phyloP scores from a whole-genome alignment of 495 filamentous ascomycete genomes.

The Penicillium herquei region DNA sequence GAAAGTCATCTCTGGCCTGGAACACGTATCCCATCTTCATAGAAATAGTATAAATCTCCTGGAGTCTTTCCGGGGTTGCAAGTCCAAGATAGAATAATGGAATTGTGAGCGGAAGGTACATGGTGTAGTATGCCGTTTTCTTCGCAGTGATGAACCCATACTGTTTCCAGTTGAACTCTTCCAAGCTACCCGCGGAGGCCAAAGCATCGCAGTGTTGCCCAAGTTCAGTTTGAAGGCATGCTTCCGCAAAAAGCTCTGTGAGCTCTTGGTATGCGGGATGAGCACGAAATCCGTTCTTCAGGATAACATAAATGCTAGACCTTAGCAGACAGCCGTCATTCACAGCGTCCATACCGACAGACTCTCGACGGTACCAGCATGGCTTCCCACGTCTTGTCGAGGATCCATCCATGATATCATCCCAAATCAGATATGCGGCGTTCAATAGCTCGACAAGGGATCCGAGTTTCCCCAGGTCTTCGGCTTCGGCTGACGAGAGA shows the following conservation, averaged over 20 bases:
- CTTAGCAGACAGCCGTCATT: slow-evolving; percentile 90
- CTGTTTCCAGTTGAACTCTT: slow-evolving; percentile 68
- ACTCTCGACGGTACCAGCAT: slow-evolving; percentile 82
- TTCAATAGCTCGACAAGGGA: slow-evolving; percentile 92
- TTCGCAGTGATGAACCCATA: slow-evolving; percentile 86
- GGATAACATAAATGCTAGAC: slow-evolving; percentile 69
- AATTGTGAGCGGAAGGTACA: slow-evolving; percentile 88
- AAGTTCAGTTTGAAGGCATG: slow-evolving; percentile 77
- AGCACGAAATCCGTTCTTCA: slow-evolving; percentile 75
- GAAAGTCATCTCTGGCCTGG: slow-evolving; percentile 90
- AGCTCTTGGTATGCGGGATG: slow-evolving; percentile 76
- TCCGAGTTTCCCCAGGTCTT: slow-evolving; percentile 47
- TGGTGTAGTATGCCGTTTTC: slow-evolving; percentile 95
- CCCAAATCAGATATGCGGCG: slow-evolving; percentile 85
- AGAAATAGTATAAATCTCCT: too few species aligned
- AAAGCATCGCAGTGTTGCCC: slow-evolving; percentile 71
- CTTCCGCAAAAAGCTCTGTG: slow-evolving; percentile 82
- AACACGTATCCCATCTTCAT: slow-evolving; percentile 75
- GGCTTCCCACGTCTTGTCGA: slow-evolving; percentile 78
- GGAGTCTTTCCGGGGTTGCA: neutral
- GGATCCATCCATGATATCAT: slow-evolving; percentile 84
- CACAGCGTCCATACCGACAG: slow-evolving; percentile 83
- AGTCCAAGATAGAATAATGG: slow-evolving; percentile 63
- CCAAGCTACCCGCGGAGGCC: neutral
- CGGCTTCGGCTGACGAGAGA: neutral